Evolutionary conservation across 1,284 basidiomycete species (phyloP), one percentile per base, ranked within the genome.

Genomic region (Cryptococcus floricola): DNA sequence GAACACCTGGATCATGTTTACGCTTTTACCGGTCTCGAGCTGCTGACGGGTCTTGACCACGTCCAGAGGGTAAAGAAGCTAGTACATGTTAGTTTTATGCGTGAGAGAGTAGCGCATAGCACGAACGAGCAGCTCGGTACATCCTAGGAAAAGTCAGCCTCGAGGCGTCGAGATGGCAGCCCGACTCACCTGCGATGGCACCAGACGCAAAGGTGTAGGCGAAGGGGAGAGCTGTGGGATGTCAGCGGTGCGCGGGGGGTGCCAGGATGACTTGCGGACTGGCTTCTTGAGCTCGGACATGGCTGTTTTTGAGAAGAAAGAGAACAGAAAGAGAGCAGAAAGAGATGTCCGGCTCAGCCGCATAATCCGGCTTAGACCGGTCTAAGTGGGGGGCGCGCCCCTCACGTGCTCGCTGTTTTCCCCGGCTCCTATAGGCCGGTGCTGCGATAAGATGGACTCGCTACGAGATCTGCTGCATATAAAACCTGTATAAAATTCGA

Each of bases 31-130:
- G 6, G 86, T 88, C 75, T 91, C 89, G 27, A 99, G 82, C 76
- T 98, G 96, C 86, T 98, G 94, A 37, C 95, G 89, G 12, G 95
- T 99, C 81, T 98, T 98, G 76, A 98, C 89, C 55, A 74, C 67
- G 58, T 70, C 66, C 55, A 73, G 52, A 38, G 71, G 58, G 57
- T 71, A 76, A 9, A 71, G 63, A 43, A 65, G 59, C 56, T 71
- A 56, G n/a, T 10, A 19, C 28, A 53, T 73, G 70, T 53, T 3
- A 57, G 59, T 49, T 53, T 60, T 56, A 9, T n/a, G 41, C 41
- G 12, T 46, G 45, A 9, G 6, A 8, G 45, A 25, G 4, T 38
- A 27, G 23, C 18, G 37, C 43, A 37, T 19, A 12, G 92, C 67
- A 97, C 91, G 9, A 85, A 92, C 65, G 37, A 96, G 80, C 55